These are phyloP conservation scores for Populus pruinosa DNA, from an alignment of 345 rosid genomes.

Conservation along the genomic window DNA sequence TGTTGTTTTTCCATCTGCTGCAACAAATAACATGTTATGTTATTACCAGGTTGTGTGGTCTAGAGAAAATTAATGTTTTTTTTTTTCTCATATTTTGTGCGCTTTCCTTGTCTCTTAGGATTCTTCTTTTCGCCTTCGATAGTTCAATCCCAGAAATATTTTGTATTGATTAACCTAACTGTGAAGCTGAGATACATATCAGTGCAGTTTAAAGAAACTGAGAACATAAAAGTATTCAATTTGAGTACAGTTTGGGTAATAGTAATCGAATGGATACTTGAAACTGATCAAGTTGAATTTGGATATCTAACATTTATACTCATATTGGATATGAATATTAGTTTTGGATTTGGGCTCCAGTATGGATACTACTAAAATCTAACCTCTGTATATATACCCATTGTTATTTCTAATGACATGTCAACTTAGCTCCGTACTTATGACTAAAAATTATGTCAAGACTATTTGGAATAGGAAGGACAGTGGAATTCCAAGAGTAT, in stretches of 20 bases:
- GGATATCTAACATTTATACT: no score
- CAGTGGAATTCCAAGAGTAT: no score
- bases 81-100: no score
- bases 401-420: no score
- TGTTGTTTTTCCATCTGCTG: constrained; percentile 16
- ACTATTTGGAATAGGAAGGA: no score
- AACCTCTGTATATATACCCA: no score
- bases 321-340: no score
- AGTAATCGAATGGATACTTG: background rate
- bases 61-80: background rate
- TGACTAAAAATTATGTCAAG: no score
- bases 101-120: background rate
- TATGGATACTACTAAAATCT: no score
- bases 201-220: constrained; percentile 42
- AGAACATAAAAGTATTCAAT: constrained; percentile 44
- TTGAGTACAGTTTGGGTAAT: background rate
- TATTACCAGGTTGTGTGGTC: background rate
- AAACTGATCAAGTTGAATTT: no score
- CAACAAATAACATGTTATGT: background rate
- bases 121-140: background rate
- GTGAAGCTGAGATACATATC: constrained; percentile 69
- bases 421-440: no score
- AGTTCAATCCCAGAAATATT: background rate
- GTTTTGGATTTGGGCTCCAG: no score
- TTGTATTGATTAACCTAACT: background rate